Conservation (phyloP, 441 rosid species). For the Gossypium trilobum region DNA sequence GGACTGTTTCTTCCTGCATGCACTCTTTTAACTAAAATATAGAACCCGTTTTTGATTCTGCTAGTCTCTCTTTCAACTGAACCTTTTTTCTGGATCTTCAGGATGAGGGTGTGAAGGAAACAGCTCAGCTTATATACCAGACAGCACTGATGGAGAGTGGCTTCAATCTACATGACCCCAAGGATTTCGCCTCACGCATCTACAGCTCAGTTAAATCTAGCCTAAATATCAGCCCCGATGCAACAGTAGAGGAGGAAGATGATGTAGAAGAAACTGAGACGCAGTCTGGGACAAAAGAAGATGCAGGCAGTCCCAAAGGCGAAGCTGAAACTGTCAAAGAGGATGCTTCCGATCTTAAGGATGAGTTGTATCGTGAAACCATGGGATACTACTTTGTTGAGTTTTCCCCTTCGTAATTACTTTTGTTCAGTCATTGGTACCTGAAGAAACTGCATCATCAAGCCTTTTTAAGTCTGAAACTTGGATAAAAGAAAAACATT, state of each 20-base stretch:
- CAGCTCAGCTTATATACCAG: slow-evolving; percentile 80
- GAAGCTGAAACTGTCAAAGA: slow-evolving; percentile 18
- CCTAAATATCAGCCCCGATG: slow-evolving; percentile 66
- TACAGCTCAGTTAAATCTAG: slow-evolving; percentile 67
- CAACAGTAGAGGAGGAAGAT: slow-evolving; percentile 58
- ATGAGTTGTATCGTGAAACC: slow-evolving; percentile 36
- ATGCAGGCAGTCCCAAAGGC: background rate
- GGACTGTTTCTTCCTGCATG: background rate
- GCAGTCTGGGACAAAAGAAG: slow-evolving; percentile 29
- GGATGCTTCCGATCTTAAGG: slow-evolving; percentile 34
- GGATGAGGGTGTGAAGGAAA: slow-evolving; percentile 65
- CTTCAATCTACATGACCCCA: slow-evolving; percentile 57
- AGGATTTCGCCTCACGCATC: slow-evolving; percentile 74
- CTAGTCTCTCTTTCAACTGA: background rate
- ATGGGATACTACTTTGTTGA: background rate
- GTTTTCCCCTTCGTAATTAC: background rate
- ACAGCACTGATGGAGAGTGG: slow-evolving; percentile 94
- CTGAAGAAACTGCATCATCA: background rate
- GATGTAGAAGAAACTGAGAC: slow-evolving; percentile 59
- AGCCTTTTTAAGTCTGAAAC: slow-evolving; percentile 11
- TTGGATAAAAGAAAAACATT: background rate
- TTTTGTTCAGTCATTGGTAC: slow-evolving; percentile 1
- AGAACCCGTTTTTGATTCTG: background rate
- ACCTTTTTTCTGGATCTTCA: slow-evolving; percentile 17
- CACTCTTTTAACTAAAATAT: background rate